These are phyloP conservation scores for Plasmodium vivax DNA, from an alignment of 169 alveolate species.

Conservation along the genomic window DNA sequence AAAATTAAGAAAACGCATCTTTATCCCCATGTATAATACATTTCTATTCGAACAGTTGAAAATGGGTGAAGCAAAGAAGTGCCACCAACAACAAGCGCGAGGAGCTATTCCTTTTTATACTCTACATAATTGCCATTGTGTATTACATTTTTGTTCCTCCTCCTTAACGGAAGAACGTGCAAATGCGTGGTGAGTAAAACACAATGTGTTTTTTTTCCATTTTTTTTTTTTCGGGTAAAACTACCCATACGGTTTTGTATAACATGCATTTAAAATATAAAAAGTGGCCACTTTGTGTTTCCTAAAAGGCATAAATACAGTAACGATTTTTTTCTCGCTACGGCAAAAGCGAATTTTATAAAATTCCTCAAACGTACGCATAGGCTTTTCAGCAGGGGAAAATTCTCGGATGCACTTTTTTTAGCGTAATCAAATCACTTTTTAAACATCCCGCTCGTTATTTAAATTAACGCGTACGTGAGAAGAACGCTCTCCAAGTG, in stretches of 20 bases:
- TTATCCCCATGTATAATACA: neutral
- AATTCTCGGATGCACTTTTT: neutral
- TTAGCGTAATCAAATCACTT: neutral
- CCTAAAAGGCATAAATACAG: neutral
- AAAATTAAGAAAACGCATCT: neutral
- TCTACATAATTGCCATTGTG: neutral
- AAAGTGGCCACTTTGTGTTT: neutral
- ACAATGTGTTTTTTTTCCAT: neutral
- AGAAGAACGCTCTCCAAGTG: neutral
- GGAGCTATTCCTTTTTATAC: neutral
- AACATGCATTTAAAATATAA: neutral
- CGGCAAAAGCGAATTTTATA: neutral
- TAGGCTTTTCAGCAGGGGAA: neutral
- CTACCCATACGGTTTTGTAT: neutral
- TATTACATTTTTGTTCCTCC: neutral
- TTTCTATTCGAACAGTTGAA: neutral
- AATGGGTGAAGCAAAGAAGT: neutral
- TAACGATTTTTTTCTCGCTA: neutral
- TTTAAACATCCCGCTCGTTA: neutral
- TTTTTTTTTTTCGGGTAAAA: neutral
- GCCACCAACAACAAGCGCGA: neutral
- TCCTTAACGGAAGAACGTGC: neutral
- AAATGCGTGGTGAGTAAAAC: neutral
- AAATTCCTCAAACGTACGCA: neutral
- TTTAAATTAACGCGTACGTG: neutral